These are phyloP conservation scores for Adansonia gregorii DNA, from an alignment of 441 rosid species.

Conservation along the genomic window DNA sequence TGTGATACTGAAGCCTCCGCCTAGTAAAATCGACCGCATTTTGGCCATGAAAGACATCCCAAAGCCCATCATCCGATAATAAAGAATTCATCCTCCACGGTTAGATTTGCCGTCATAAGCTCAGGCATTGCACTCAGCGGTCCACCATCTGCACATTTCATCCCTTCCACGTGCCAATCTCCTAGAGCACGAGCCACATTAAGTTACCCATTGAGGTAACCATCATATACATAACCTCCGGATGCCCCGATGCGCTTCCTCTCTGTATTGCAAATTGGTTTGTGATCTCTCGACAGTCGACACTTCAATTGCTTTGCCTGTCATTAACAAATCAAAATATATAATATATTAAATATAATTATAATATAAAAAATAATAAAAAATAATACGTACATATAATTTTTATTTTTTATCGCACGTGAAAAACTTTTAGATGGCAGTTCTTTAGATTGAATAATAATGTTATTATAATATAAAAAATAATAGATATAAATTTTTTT, in stretches of 20 bases:
- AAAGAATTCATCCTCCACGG: slow-evolving; percentile 79
- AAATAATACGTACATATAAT: too few relatives aligned
- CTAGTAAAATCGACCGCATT: slow-evolving; percentile 89
- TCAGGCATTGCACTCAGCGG: slow-evolving; percentile 90
- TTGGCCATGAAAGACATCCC: slow-evolving; percentile 90
- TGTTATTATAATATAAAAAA: too few relatives aligned
- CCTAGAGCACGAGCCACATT: slow-evolving; percentile 87
- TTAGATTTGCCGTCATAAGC: slow-evolving; percentile 55
- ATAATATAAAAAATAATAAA: too few relatives aligned
- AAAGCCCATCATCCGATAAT: slow-evolving; percentile 84
- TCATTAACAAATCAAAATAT: too few relatives aligned
- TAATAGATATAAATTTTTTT: too few relatives aligned
- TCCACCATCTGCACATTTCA: slow-evolving; percentile 66
- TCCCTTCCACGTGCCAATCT: slow-evolving; percentile 87
- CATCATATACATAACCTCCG: slow-evolving; percentile 69
- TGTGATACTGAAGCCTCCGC: slow-evolving; percentile 78
- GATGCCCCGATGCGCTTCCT: slow-evolving; percentile 69
- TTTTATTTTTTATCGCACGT: too few relatives aligned
- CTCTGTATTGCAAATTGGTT: slow-evolving; percentile 51
- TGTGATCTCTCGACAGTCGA: slow-evolving; percentile 67
- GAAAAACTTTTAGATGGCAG: too few relatives aligned
- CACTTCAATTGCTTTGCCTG: slow-evolving; percentile 80
- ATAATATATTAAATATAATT: too few relatives aligned
- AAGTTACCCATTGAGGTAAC: slow-evolving; percentile 78
- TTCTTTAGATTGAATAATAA: too few relatives aligned